Percentiles rank a stretch among this genome's conserved stretches.
Conservation (phyloP, 2,329 filamentous ascomycete species). For the Colletotrichum godetiae region DNA sequence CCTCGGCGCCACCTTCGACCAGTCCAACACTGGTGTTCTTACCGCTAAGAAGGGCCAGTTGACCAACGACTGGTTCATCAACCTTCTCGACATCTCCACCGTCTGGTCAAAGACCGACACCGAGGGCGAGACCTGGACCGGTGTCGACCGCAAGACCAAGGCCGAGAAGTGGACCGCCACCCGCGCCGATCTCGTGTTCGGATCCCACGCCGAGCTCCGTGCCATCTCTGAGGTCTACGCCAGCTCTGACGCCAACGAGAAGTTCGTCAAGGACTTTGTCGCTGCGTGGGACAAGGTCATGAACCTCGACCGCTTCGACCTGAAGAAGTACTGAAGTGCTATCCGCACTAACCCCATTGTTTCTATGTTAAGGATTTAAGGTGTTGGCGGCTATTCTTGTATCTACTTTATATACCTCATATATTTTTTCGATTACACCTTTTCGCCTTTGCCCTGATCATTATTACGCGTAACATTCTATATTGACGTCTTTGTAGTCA, state of each 20-base stretch:
- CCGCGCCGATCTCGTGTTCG: slow-evolving; percentile 77
- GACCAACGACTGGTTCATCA: slow-evolving; percentile 86
- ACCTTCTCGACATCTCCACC: slow-evolving; percentile 76
- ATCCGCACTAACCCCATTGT: neutral
- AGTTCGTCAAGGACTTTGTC: slow-evolving; percentile 79
- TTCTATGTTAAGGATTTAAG: neutral
- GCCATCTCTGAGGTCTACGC: slow-evolving; percentile 79
- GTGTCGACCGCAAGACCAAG: slow-evolving; percentile 73
- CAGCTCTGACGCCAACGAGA: slow-evolving; percentile 67
- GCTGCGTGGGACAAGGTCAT: slow-evolving; percentile 80
- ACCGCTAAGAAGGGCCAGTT: slow-evolving; percentile 75
- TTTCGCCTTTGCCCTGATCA: accelerated
- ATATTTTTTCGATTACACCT: neutral
- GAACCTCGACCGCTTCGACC: slow-evolving; percentile 79
- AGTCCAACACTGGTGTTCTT: slow-evolving; percentile 74
- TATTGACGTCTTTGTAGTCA: neutral
- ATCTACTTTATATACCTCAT: neutral
- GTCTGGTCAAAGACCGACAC: slow-evolving; percentile 62
- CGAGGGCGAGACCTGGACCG: slow-evolving; percentile 70
- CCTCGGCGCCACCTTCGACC: slow-evolving; percentile 78
- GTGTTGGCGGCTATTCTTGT: neutral
- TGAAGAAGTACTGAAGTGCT: slow-evolving; percentile 43
- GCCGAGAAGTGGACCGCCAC: slow-evolving; percentile 76
- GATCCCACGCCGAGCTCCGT: slow-evolving; percentile 78
- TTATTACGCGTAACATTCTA: too few species aligned